phyloP scores from a whole-genome alignment of 2,329 filamentous ascomycete species.

The Fusarium pilosicola region DNA sequence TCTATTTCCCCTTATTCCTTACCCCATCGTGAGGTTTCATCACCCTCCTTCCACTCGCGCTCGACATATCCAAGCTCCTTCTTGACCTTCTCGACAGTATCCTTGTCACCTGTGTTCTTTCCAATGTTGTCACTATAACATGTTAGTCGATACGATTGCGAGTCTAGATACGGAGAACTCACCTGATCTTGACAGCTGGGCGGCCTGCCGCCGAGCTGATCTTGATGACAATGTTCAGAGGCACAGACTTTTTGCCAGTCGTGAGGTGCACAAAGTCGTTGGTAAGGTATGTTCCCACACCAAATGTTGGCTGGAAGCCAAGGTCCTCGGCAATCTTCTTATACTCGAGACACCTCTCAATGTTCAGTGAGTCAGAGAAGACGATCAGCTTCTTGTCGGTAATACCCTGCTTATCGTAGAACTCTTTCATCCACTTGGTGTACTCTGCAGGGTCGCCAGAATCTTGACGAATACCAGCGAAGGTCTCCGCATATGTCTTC shows the following conservation, averaged over 20 bases:
- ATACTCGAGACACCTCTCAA: constrained; percentile 91
- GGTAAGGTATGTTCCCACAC: constrained; percentile 94
- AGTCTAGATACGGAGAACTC: neutral
- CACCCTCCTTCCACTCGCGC: constrained; percentile 82
- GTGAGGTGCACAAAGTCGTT: constrained; percentile 86
- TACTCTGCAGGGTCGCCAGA: constrained; percentile 87
- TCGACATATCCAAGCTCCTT: constrained; percentile 85
- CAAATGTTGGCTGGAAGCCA: constrained; percentile 88
- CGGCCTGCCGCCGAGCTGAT: constrained; percentile 84
- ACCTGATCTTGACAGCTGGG: constrained; percentile 88
- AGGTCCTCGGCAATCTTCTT: constrained; percentile 82
- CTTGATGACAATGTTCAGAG: constrained; percentile 98
- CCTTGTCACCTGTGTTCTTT: constrained; percentile 92
- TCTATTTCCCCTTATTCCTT: constrained; percentile 46
- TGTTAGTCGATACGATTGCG: constrained; percentile 19
- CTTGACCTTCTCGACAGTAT: constrained; percentile 85
- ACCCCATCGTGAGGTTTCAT: constrained; percentile 87
- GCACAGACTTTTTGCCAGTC: constrained; percentile 83
- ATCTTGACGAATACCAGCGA: constrained; percentile 87
- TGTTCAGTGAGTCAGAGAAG: constrained; percentile 94
- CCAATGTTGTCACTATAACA: constrained; percentile 75
- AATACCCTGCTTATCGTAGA: constrained; percentile 81
- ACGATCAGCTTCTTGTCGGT: constrained; percentile 87
- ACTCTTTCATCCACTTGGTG: constrained; percentile 79
- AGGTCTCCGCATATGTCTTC: constrained; percentile 82